A percentile compares a stretch with the other conserved stretches of the same genome.
Evolutionary conservation across 768 basidiomycete genomes (phyloP).

Genomic region (Rossbeevera mucosa): DNA sequence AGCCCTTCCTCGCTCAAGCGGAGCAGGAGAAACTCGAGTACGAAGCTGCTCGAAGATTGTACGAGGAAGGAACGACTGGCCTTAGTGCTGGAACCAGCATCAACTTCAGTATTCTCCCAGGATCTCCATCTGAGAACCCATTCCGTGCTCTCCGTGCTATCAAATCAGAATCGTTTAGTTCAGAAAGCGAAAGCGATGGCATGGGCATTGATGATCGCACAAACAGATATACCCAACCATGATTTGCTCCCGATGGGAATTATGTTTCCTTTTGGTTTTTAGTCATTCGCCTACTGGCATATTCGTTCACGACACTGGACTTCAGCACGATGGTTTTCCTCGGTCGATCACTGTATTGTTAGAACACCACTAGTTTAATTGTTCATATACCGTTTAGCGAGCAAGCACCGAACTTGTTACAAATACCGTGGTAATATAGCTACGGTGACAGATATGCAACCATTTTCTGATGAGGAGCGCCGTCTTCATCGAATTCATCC

Average conservation of each 20-base stretch:
- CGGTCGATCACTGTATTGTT: conserved; percentile 37
- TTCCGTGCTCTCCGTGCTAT: conserved; percentile 42
- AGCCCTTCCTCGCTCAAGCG: conserved; percentile 92
- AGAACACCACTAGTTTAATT: conserved; percentile 33
- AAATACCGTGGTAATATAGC: conserved; percentile 23
- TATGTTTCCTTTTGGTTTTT: conserved; percentile 31
- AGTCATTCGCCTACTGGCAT: conserved; percentile 18
- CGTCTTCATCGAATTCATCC: conserved; percentile 74
- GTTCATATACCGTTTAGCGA: conserved; percentile 27
- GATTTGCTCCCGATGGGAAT: conserved; percentile 21
- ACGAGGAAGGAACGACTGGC: conserved; percentile 76
- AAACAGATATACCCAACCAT: conserved; percentile 36
- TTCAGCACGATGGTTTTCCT: conserved; percentile 32
- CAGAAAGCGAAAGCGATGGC: conserved; percentile 69
- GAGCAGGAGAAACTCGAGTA: conserved; percentile 96
- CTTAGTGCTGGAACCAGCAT: conserved; percentile 65
- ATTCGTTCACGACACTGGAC: conserved; percentile 31
- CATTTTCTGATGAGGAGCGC: conserved; percentile 86
- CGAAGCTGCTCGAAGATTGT: conserved; percentile 77
- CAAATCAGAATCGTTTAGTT: conserved; percentile 57
- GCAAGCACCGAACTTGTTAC: conserved; percentile 21
- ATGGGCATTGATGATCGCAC: conserved; percentile 47
- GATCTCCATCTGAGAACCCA: conserved; percentile 50
- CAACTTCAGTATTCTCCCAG: conserved; percentile 78
- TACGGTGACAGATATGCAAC: conserved; percentile 48